Base-by-base conservation (phyloP, 345 rosid species). In the Excoecaria agallocha region DNA sequence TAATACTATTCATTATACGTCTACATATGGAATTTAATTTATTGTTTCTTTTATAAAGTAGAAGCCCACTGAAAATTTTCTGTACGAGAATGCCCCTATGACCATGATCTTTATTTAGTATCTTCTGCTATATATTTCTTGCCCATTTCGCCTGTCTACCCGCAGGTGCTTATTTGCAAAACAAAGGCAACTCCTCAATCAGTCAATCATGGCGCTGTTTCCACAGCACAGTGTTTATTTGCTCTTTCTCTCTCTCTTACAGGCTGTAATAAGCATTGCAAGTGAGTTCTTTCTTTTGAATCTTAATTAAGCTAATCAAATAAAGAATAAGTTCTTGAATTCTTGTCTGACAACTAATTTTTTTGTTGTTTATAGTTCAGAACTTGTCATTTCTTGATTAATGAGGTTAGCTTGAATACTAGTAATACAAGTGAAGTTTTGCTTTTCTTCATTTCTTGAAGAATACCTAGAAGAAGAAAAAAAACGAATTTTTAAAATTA, bases 201-300 rank as follows among this genome's bases (percentile, higher is more conserved):
- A 92, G 88, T 67, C 64, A 43, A 51, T 60, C 68, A 92, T 89
- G 96, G 81, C 76, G 35, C 77, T 81, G 71, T 70, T 82, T 77
- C 79, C 67, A 69, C 16, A 35, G 13, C 68, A 22, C 69, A 19
- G 70, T 68, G 24, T 64, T 54, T 41, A 73, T 65, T 74, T 86
- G 57, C 57, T 88, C 43, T 74, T 89, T 57, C 79, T 86, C 60
- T 43, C 71, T n/a, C 74, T 77, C 82, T 59, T 74, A 49, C 77
- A 62, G 37, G 45, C 60, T 63, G 68, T 75, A 54, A 60, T 75
- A 54, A 60, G 65, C 69, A 77, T 58, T 20, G 77, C 87, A 37
- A 77, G 97, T 92, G 82, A 87, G 97, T 75, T 77, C n/a, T 24
- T 48, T n/a, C 4, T 37, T 6, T 61, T 63, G 30, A 0, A 30